Evolutionary conservation across 2,329 filamentous ascomycete species (phyloP), one percentile per base, ranked within the genome.

Genomic region (Didymosphaeria variabile): DNA sequence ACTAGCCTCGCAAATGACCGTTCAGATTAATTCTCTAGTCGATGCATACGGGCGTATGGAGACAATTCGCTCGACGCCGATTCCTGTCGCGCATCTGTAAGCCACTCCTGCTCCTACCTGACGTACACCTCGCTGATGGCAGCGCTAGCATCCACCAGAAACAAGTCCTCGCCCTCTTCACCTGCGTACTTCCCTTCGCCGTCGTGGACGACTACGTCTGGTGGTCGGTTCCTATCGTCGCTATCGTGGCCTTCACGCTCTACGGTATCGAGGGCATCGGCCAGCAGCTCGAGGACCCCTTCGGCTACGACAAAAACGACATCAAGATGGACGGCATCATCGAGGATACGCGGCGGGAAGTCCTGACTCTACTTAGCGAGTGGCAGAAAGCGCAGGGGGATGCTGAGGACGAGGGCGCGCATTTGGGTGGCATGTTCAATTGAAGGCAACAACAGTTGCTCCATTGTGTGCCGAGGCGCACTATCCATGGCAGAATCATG

Each of bases 321-420:
- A 90, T 90, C 75, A 89, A 89, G 70, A 88, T 90, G 83, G 87
- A 90, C 72, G 86, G 86, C 3, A 85, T 90, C 53, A 85, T 87
- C 2, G 86, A 88, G 65, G 88, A 90, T 70, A 79, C 86, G 46
- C 78, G 85, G 61, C 80, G 80, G 42, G 87, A 90, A 74, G 82
- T 87, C 19, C 82, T 83, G 63, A 86, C 87, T 7, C 74, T 89
- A 67, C 69, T 89, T 26, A 81, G 83, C 15, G 87, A 88, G 72
- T 90, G 87, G 87, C 81, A 80, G 67, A 77, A 63, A 36, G 73
- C 72, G 50, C 71, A 71, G 23, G 75, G 72, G 23, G 73, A 71
- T 4, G 70, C 13, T 15, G 59, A 50, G 15, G 71, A 70, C 17
- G 59, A 54, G 8, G 71, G 70, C 1, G 67, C 65, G 60, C 66